phyloP scores from a whole-genome alignment of 805 yeast genomes.

The Blastobotrys parvus region DNA sequence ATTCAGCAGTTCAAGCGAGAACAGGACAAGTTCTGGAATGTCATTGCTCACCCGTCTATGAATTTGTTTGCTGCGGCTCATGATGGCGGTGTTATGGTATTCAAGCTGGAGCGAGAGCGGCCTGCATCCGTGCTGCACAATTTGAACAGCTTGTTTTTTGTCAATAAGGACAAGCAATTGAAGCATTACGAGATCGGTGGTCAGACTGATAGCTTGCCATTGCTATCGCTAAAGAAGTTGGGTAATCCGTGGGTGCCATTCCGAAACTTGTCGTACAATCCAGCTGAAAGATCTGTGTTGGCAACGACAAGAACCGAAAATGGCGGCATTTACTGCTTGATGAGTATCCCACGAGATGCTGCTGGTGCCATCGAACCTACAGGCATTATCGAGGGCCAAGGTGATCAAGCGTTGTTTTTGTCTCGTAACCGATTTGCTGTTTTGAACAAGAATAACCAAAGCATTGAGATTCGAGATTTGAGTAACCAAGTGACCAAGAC shows the following conservation, averaged over 20 bases:
- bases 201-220: slow-evolving; percentile 62
- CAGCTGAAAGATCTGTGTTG: slow-evolving; percentile 79
- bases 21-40: slow-evolving; percentile 88
- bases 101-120: slow-evolving; percentile 94
- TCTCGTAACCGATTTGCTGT: slow-evolving; percentile 92
- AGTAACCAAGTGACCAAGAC: slow-evolving; percentile 75
- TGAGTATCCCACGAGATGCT: slow-evolving; percentile 73
- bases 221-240: slow-evolving; percentile 73
- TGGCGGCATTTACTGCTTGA: slow-evolving; percentile 62
- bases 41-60: slow-evolving; percentile 80
- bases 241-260: slow-evolving; percentile 84
- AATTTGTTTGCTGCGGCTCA: slow-evolving; percentile 95
- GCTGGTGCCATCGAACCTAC: slow-evolving; percentile 92
- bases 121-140: slow-evolving; percentile 77
- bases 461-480: slow-evolving; percentile 78
- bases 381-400: slow-evolving; percentile 71
- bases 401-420: slow-evolving; percentile 79
- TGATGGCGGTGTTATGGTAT: slow-evolving; percentile 96
- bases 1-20: slow-evolving; percentile 93
- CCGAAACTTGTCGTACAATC: slow-evolving; percentile 80
- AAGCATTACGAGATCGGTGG: slow-evolving; percentile 66
- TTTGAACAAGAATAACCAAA: slow-evolving; percentile 52
- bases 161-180: slow-evolving; percentile 79
- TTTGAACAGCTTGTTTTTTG: slow-evolving; percentile 63
- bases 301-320: slow-evolving; percentile 54